Conservation (phyloP, 257 asterid species). For the Marsdenia floribunda region DNA sequence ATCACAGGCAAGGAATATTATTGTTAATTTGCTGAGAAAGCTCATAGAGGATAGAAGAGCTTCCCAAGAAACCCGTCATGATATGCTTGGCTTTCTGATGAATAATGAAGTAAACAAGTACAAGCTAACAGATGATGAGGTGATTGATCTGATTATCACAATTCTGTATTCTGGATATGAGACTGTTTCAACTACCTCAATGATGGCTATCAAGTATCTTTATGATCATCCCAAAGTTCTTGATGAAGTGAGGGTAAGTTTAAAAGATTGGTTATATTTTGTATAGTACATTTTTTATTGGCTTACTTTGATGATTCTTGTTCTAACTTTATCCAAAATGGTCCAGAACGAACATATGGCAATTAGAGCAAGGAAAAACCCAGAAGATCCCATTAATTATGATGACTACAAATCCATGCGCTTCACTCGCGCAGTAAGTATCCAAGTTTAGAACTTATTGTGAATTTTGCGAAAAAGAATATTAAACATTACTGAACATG, state of each 20-base stretch:
- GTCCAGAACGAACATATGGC: conserved; percentile 63
- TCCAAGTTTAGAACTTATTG: not conserved
- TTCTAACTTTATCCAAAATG: not conserved
- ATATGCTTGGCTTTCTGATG: conserved; percentile 52
- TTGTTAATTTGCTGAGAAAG: conserved; percentile 38
- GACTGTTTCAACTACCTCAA: conserved; percentile 73
- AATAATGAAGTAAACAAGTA: conserved; percentile 27
- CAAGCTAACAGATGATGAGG: conserved; percentile 55
- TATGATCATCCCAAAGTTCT: conserved; percentile 70
- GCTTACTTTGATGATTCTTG: not conserved
- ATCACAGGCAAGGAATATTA: conserved; percentile 61
- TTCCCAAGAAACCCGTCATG: conserved; percentile 31
- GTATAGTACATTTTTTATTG: not conserved
- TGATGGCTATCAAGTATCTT: conserved; percentile 91
- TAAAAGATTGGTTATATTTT: not conserved
- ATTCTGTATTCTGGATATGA: conserved; percentile 85
- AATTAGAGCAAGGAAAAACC: conserved; percentile 61
- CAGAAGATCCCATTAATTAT: conserved; percentile 79
- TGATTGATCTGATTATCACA: conserved; percentile 70
- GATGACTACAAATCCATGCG: conserved; percentile 87
- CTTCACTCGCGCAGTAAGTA: conserved; percentile 67
- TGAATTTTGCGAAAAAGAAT: not conserved
- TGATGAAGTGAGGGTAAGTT: conserved; percentile 58
- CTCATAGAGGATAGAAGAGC: conserved; percentile 54
- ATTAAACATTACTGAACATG: not conserved